A percentile compares a stretch with the other conserved stretches of the same genome.
phyloP scores from a whole-genome alignment of 805 yeast genomes.

The Ogataea ramenticola region DNA sequence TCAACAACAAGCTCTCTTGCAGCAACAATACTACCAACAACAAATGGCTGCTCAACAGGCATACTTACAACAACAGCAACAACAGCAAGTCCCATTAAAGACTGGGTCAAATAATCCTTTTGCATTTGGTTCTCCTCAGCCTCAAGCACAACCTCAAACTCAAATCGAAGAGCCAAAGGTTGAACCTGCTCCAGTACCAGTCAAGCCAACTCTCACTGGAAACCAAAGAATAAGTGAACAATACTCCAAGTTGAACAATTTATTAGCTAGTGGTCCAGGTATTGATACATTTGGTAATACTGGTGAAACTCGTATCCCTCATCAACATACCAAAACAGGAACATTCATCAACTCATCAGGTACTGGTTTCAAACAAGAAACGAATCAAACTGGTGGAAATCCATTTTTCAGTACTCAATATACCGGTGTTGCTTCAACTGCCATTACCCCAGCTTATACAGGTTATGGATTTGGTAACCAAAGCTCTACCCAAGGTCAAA shows the following conservation, averaged over 20 bases:
- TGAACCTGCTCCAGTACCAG: slow-evolving; percentile 28
- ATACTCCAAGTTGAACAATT: slow-evolving; percentile 65
- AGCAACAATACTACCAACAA: slow-evolving; percentile 10
- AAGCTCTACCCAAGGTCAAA: slow-evolving; percentile 25
- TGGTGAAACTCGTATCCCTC: slow-evolving; percentile 80
- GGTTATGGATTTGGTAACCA: slow-evolving; percentile 95
- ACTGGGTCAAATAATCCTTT: slow-evolving; percentile 33
- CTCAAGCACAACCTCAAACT: slow-evolving; percentile 26
- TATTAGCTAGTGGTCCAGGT: slow-evolving; percentile 83
- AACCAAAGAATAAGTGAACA: slow-evolving; percentile 48
- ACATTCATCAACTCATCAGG: slow-evolving; percentile 85
- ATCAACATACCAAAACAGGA: slow-evolving; percentile 81
- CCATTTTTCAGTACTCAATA: slow-evolving; percentile 65
- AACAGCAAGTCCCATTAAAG: slow-evolving; percentile 31
- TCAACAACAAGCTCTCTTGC: slow-evolving; percentile 11
- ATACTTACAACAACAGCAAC: slow-evolving; percentile 22
- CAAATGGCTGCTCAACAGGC: slow-evolving; percentile 10
- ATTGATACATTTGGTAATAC: slow-evolving; percentile 90
- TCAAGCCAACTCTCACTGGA: slow-evolving; percentile 44
- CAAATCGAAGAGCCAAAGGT: slow-evolving; percentile 7
- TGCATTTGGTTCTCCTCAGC: slow-evolving; percentile 25
- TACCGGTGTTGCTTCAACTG: slow-evolving; percentile 60
- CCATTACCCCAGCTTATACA: slow-evolving; percentile 73
- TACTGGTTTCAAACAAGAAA: slow-evolving; percentile 60
- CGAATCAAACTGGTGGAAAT: slow-evolving; percentile 32